phyloP scores from a whole-genome alignment of 345 rosid genomes.

The Rhodamnia rubescens region DNA sequence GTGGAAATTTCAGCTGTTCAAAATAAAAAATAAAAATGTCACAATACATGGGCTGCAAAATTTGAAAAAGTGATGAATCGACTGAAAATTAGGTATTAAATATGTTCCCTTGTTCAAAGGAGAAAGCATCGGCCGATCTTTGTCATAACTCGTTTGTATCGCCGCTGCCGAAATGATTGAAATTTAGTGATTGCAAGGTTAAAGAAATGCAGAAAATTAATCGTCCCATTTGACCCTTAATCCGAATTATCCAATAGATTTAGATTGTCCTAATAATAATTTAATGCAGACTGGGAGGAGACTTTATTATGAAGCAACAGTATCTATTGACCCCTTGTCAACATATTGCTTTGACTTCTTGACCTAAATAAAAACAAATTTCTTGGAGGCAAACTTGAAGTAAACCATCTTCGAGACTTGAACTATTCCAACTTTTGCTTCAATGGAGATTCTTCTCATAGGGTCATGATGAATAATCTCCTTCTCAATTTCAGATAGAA shows the following conservation, averaged over 20 bases:
- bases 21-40: not conserved
- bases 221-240: not conserved
- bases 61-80: not conserved
- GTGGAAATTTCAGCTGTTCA: not conserved
- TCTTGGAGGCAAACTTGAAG: not conserved
- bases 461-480: not conserved
- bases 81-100: not conserved
- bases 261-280: not conserved
- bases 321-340: not conserved
- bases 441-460: not conserved
- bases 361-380: not conserved
- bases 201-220: not conserved
- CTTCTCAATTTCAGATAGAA: not conserved
- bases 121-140: not conserved
- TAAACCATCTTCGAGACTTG: not conserved
- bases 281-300: not conserved
- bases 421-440: not conserved
- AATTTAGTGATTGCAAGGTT: not conserved
- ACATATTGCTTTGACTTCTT: not conserved
- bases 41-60: not conserved
- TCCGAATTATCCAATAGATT: not conserved
- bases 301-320: not conserved
- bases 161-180: not conserved
- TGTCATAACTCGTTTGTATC: not conserved
- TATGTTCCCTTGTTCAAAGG: not conserved